Evolutionary conservation across 2,329 filamentous ascomycete species (phyloP), one percentile per base, ranked within the genome.

Genomic region (Trichophyton simii): DNA sequence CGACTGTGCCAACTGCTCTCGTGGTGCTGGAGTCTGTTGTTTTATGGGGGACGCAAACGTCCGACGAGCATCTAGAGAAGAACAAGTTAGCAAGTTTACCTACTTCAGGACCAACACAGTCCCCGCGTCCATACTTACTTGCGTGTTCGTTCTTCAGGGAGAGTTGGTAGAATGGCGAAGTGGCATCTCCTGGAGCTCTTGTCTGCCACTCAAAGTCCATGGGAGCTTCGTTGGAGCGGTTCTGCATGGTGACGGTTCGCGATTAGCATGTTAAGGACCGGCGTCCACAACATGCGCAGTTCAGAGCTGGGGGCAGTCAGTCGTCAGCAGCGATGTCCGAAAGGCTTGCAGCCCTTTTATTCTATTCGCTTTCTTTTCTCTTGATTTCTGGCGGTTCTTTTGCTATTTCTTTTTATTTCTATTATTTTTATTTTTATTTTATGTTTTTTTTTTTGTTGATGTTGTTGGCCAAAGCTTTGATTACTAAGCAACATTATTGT

Each of bases 191-290:
- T n/a, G 77, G 76, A 8, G 73, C 75, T 55, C 70, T 69, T 15
- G 71, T 72, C 67, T 79, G 75, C 76, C 76, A 79, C 68, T 78
- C 74, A 67, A 78, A 79, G 70, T 80, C 78, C 78, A 80, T 80
- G 20, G 77, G 77, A 70, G 74, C 76, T 62, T 79, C 78, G 54
- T 71, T 72, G 13, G 75, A 70, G 57, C 76, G 69, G 63, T 69
- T 72, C 38, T 73, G 70, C 71, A 74, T 77, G 61, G 57, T 36
- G 55, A 22, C 9, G 41, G 13, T 8, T 9, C 34, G 25, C 34
- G 55, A 25, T 58, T 41, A 44, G 34, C 34, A 58, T 58, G 41
- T 58, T 58, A 58, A 34, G 34, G 13, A 28, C 15, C 41, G 18
- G 31, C 2, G 3, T n/a, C 20, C 28, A 31, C n/a, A 38, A 36